Evolutionary conservation across 2,329 filamentous ascomycete species (phyloP), one percentile per base, ranked within the genome.

Genomic region (Fusarium lateritium): DNA sequence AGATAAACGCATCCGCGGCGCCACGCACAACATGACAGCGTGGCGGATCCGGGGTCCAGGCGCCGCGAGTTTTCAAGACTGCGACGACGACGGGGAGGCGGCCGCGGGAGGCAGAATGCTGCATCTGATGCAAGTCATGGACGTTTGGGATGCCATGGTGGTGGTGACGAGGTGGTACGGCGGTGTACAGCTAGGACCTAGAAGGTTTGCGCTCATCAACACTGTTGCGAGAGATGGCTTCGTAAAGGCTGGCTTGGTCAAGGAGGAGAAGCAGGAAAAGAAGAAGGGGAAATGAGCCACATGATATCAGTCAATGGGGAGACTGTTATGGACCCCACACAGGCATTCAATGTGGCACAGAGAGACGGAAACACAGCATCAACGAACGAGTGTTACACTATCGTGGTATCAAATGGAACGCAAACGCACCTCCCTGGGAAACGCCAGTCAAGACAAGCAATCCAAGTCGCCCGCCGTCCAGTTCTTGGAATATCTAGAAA

Each of bases 131-230:
- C 94, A 98, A 82, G 81, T 97, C 65, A 98, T 98, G 93, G 93
- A 94, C 75, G 85, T 97, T 13, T 98, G 94, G 94, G 89, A 97
- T 79, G 91, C 92, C 17, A 91, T 98, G 83, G 94, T 99, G 0
- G 91, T 99, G 5, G 95, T 99, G 28, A 94, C 93, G 39, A 84
- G 96, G 67, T 99, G 96, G 96, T 99, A 97, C 79, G 96, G 96
- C 6, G 96, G 96, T 2, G 88, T 97, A 60, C 91, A 94, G 73
- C 81, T 99, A 45, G 96, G 96, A 0, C 94, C 95, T 50, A 91
- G 94, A 78, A 85, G 96, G 69, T 99, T 99, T 77, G 89, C 94
- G 14, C 84, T 97, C 56, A 98, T 99, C 77, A 98, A 98, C 77
- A 86, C 88, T 56, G 92, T 90, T 10, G 94, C 94, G 9, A 88